Base-by-base conservation (phyloP, 2,329 filamentous ascomycete genomes). In the Hypomyces rosellus region DNA sequence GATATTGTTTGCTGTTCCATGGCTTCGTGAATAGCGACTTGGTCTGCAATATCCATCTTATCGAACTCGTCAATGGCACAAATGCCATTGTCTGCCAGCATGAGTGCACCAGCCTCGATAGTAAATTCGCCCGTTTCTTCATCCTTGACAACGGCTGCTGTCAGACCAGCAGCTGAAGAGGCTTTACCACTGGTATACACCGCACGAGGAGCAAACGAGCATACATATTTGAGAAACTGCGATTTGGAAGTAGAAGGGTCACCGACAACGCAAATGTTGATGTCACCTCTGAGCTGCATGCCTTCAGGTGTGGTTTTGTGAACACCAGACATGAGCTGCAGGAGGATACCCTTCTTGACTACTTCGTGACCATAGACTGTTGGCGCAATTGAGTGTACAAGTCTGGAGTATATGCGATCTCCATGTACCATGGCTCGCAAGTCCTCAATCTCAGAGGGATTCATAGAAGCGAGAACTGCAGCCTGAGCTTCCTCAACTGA, bases 1-100 rank as follows among this genome's bases (percentile, higher is more conserved):
- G 90, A 96, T 58, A 99, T 99, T 5, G 93, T 99, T 71, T 99
- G 93, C 74, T 99, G 93, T 80, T 99, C 93, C 93, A 99, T 99
- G 53, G 93, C 93, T 82, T 99, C 93, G 79, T 99, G 93, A 63
- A 99, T 99, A 57, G 93, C 93, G 49, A 99, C 93, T 72, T 99
- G 93, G 67, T 99, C 93, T 47, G 75, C 84, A 55, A 99, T 88
- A 63, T 99, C 93, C 93, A 99, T 99, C 75, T 99, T 99, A 81
- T 99, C 93, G 61, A 99, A 99, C 67, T 99, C 93, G 65, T 99
- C 93, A 65, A 99, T 99, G 53, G 90, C 91, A 69, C 93, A 99
- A 61, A 97, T 95, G 48, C 93, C 93, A 59, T 96, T 96, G 63
- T 97, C 86, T 18, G 93, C 93, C 54, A 99, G 76, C 93, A 99